A percentile compares a stretch with the other conserved stretches of the same genome.
phyloP scores from a whole-genome alignment of 2,329 filamentous ascomycete species.

The Botryosphaeria dothidea region DNA sequence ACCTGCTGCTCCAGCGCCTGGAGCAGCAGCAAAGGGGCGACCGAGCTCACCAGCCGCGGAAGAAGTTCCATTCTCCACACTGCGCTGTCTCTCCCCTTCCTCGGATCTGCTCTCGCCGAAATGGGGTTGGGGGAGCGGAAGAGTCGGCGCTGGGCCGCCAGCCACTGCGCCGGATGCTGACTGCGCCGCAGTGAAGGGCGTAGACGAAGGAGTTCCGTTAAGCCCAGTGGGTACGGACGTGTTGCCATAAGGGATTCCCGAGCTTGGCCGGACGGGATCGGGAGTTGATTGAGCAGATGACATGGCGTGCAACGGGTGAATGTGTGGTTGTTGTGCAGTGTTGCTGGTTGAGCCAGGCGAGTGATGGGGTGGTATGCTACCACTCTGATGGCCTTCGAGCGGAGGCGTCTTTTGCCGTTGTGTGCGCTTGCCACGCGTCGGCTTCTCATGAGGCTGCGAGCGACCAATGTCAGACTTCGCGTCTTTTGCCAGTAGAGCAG shows the following conservation, averaged over 20 bases:
- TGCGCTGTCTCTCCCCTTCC: slow-evolving; percentile 21
- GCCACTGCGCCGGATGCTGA: slow-evolving; percentile 29
- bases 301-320: slow-evolving; percentile 24
- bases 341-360: slow-evolving; percentile 24
- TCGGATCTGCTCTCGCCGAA: slow-evolving; percentile 21
- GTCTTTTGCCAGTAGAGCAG: not conserved
- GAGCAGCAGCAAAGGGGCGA: slow-evolving; percentile 23
- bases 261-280: slow-evolving; percentile 29
- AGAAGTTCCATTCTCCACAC: slow-evolving; percentile 24
- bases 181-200: slow-evolving; percentile 20
- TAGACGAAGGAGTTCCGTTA: slow-evolving; percentile 28
- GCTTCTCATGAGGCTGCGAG: slow-evolving; percentile 73
- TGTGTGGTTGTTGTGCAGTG: slow-evolving; percentile 16
- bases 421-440: slow-evolving; percentile 71
- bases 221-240: slow-evolving; percentile 29
- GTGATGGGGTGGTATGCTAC: slow-evolving; percentile 24
- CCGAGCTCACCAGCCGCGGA: slow-evolving; percentile 33
- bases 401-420: slow-evolving; percentile 53
- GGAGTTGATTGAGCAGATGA: slow-evolving; percentile 41
- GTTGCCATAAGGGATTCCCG: slow-evolving; percentile 26
- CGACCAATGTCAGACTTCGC: not conserved
- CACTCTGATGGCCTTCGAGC: slow-evolving; percentile 20
- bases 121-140: slow-evolving; percentile 9
- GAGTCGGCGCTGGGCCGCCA: slow-evolving; percentile 30
- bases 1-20: slow-evolving; percentile 6